Evolutionary conservation across 352 stramenopile genomes (phyloP), one percentile per base, ranked within the genome.

Genomic region (Phytophthora vignae): DNA sequence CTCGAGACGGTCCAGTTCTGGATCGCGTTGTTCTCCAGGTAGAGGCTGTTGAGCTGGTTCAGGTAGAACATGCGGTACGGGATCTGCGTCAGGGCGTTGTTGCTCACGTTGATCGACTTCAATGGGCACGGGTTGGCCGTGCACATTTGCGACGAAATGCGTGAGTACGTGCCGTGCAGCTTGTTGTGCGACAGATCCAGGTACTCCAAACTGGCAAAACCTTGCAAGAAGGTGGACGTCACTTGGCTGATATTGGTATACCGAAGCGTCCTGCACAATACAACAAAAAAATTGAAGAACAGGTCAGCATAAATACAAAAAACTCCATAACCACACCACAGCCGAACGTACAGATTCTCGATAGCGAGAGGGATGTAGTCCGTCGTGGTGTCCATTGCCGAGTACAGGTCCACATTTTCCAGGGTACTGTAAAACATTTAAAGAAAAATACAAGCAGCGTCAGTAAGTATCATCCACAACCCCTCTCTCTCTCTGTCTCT

Each of bases 151-250:
- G 79, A 65, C n/a, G 69, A 77, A 56, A 87, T 82, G 14, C 77
- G 80, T 42, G 73, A 81, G 75, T 87, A 87, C 3, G 68, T 73
- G 11, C 77, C 77, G 2, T 75, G 14, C n/a, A 87, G 59, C 15
- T 84, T 77, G 65, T 87, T 87, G 49, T 76, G 46, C n/a, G 80
- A 87, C 5, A 87, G 50, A 52, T 87, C 80, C 75, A 87, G 53
- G 17, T 78, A 77, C 58, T 79, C 64, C 19, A 87, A 65, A 70
- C 76, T 83, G 15, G 77, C 77, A 42, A 84, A 72, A 14, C 80
- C 77, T 50, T 76, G 77, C 53, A 87, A 57, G 50, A 87, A 87
- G 4, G 75, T 79, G 3, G 66, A 50, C 31, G 74, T 83, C 44
- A 87, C 72, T 31, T 68, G 49, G 50, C 75, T 79, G 46, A 87